Conservation (phyloP, 108 stramenopile species). For the Chaetoceros tenuissimus region DNA sequence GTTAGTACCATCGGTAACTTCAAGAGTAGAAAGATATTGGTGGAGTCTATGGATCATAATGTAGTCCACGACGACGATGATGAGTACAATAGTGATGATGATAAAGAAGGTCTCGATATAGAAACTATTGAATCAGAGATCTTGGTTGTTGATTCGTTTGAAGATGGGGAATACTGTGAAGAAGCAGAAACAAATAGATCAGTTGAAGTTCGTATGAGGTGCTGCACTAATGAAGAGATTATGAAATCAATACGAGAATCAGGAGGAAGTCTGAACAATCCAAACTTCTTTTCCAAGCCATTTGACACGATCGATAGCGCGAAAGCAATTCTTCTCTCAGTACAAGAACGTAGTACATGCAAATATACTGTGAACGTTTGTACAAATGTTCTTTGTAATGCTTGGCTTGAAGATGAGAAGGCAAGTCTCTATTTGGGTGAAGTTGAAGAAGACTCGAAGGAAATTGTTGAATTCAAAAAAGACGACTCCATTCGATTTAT, state of each 20-base stretch:
- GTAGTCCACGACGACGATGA: neutral
- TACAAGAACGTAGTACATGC: constrained; percentile 24
- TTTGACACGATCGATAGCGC: neutral
- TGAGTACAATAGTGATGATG: neutral
- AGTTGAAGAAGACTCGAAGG: constrained; percentile 1
- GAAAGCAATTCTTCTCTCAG: neutral
- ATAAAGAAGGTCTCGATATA: neutral
- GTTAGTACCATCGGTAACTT: constrained; percentile 50
- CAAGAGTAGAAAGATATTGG: constrained; percentile 10
- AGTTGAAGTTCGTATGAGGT: constrained; percentile 38
- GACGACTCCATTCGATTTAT: neutral
- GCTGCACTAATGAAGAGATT: constrained; percentile 48
- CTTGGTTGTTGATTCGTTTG: constrained; percentile 19
- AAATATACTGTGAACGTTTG: constrained; percentile 57
- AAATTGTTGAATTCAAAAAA: neutral
- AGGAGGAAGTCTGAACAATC: neutral
- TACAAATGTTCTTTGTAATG: constrained; percentile 56
- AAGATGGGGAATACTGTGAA: constrained; percentile 47
- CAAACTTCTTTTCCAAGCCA: neutral
- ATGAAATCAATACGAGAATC: neutral
- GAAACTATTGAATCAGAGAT: neutral
- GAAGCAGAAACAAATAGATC: constrained; percentile 40
- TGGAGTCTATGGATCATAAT: constrained; percentile 4
- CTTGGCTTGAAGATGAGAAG: neutral
- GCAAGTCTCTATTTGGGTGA: neutral